Evolutionary conservation across 768 basidiomycete species (phyloP).

Genomic region (Serendipita indica): DNA sequence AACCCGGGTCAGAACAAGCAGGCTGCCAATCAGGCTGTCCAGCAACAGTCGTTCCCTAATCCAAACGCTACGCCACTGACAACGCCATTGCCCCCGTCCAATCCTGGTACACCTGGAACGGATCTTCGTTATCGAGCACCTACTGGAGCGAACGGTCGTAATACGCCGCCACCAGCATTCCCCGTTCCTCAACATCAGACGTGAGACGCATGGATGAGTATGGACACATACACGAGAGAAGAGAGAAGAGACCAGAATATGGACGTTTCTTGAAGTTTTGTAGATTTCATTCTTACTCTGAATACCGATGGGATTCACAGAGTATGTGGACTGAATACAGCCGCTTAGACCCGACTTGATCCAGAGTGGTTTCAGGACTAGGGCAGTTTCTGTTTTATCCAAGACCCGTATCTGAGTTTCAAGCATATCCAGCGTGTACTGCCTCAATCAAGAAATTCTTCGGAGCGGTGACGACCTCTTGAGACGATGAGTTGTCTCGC

Average conservation of each 20-base stretch:
- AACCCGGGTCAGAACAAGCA: background rate
- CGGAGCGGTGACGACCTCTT: too few relatives aligned
- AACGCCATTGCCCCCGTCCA: background rate
- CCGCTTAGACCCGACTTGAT: too few relatives aligned
- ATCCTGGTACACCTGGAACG: background rate
- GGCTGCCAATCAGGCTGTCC: background rate
- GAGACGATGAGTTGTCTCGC: too few relatives aligned
- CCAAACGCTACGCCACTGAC: background rate
- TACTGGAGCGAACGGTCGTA: background rate
- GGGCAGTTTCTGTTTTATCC: too few relatives aligned
- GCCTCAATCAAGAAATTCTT: too few relatives aligned
- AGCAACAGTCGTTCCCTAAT: constrained; percentile 2
- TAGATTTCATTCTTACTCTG: too few relatives aligned
- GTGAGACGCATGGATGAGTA: background rate
- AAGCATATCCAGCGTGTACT: too few relatives aligned
- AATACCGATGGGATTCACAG: too few relatives aligned
- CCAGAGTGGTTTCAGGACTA: too few relatives aligned
- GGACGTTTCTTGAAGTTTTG: too few relatives aligned
- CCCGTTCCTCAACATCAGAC: background rate
- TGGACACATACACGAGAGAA: background rate
- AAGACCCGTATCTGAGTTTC: too few relatives aligned
- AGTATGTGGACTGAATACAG: too few relatives aligned
- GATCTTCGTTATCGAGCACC: constrained; percentile 2
- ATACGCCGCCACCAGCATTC: background rate
- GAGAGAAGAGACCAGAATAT: background rate